Percentiles rank a stretch among this genome's conserved stretches.
Conservation (phyloP, 2,329 filamentous ascomycete species). For the Aspergillus chevalieri region DNA sequence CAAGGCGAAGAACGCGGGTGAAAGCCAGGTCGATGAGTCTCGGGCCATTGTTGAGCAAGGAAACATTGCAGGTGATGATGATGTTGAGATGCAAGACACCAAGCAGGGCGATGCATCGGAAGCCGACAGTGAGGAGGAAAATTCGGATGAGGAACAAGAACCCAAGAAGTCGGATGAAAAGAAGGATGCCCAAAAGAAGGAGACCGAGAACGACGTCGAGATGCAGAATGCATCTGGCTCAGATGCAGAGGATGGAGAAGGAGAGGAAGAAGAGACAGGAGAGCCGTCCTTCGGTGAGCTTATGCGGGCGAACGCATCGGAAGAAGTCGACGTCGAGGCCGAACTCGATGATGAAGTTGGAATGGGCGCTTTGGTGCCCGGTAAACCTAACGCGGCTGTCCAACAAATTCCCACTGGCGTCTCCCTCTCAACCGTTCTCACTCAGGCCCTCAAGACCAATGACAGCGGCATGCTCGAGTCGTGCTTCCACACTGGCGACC, state of each 20-base stretch:
- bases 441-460: conserved; percentile 87
- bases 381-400: conserved; percentile 40
- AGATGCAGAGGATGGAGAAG: conserved; percentile 31
- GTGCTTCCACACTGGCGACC: conserved; percentile 75
- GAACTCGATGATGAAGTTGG: conserved; percentile 42
- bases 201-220: conserved; percentile 17
- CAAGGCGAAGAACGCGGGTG: conserved; percentile 45
- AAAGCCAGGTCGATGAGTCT: conserved; percentile 53
- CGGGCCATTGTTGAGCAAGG: conserved; percentile 48
- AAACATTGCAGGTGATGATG: conserved; percentile 40
- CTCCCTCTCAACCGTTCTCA: conserved; percentile 85
- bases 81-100: conserved; percentile 37
- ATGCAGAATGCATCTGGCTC: conserved; percentile 33
- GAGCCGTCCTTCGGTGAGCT: conserved; percentile 83
- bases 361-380: conserved; percentile 41
- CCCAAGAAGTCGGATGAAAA: conserved; percentile 13
- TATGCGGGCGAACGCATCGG: conserved; percentile 61
- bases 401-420: conserved; percentile 63
- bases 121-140: conserved; percentile 18
- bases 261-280: conserved; percentile 38
- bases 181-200: conserved; percentile 12
- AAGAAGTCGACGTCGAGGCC: conserved; percentile 66
- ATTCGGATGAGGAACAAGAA: conserved; percentile 16
- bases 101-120: conserved; percentile 30
- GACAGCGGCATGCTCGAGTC: conserved; percentile 85